These are phyloP conservation scores for Erodium maritimum DNA, from an alignment of 345 rosid genomes.

Conservation along the genomic window DNA sequence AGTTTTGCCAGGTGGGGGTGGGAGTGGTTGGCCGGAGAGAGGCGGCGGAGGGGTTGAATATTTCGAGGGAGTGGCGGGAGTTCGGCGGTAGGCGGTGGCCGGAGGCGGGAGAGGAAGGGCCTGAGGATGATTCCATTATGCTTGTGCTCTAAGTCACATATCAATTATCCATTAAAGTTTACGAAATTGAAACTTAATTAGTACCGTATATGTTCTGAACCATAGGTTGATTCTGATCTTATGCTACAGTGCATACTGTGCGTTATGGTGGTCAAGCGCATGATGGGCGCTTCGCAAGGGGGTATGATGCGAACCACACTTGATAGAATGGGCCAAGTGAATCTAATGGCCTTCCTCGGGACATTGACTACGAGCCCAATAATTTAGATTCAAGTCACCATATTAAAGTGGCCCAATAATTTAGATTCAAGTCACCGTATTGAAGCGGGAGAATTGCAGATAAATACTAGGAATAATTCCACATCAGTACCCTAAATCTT, in stretches of 20 bases:
- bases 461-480: too few relatives aligned
- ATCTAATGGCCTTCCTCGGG: too few relatives aligned
- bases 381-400: too few relatives aligned
- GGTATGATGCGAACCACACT: too few relatives aligned
- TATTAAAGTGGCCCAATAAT: too few relatives aligned
- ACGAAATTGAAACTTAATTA: not conserved
- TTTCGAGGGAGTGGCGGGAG: slow-evolving; percentile 76
- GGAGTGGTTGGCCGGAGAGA: slow-evolving; percentile 46
- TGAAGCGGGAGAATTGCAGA: too few relatives aligned
- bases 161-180: not conserved
- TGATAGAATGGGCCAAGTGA: too few relatives aligned
- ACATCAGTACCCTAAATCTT: too few relatives aligned
- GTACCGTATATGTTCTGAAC: not conserved
- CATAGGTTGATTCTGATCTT: not conserved
- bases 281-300: too few relatives aligned
- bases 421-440: too few relatives aligned
- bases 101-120: not conserved
- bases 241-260: not conserved
- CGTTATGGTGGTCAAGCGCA: not conserved
- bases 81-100: slow-evolving; percentile 29
- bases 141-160: not conserved
- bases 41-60: slow-evolving; percentile 56
- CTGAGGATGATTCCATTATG: not conserved
- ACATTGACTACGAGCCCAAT: too few relatives aligned
- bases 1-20: slow-evolving; percentile 35